These are phyloP conservation scores for Inga oerstediana DNA, from an alignment of 306 rosid species.

Conservation along the genomic window DNA sequence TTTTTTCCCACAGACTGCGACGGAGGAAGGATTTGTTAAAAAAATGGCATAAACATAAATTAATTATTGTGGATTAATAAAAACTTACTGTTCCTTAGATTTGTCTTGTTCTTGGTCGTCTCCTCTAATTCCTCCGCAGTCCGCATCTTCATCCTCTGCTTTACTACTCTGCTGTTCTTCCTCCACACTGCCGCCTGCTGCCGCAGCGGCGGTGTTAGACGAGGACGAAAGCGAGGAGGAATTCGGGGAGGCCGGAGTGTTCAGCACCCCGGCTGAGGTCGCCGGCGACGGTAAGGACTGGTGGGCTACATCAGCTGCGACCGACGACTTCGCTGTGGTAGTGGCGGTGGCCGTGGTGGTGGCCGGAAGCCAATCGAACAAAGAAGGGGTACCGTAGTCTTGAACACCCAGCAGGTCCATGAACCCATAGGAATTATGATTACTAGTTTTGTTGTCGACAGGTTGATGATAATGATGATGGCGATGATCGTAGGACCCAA, in stretches of 20 bases:
- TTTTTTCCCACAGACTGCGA: background rate
- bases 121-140: constrained; percentile 25
- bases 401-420: constrained; percentile 46
- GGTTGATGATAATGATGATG: constrained; percentile 10
- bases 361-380: constrained; percentile 54
- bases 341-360: constrained; percentile 12
- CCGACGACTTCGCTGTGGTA: background rate
- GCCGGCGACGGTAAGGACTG: constrained; percentile 43
- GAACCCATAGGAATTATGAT: constrained; percentile 41
- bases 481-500: constrained; percentile 38
- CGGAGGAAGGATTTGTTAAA: background rate
- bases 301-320: background rate
- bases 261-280: constrained; percentile 60
- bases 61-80: background rate
- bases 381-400: constrained; percentile 37
- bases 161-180: constrained; percentile 30
- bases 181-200: background rate
- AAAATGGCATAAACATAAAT: background rate
- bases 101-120: constrained; percentile 56
- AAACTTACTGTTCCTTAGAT: constrained; percentile 66
- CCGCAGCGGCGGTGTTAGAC: constrained; percentile 36
- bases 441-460: constrained; percentile 11
- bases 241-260: constrained; percentile 68
- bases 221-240: constrained; percentile 72
- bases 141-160: constrained; percentile 34